These are phyloP conservation scores for Cutaneotrichosporon dermatis DNA, from an alignment of 1,284 basidiomycete species.

Conservation along the genomic window DNA sequence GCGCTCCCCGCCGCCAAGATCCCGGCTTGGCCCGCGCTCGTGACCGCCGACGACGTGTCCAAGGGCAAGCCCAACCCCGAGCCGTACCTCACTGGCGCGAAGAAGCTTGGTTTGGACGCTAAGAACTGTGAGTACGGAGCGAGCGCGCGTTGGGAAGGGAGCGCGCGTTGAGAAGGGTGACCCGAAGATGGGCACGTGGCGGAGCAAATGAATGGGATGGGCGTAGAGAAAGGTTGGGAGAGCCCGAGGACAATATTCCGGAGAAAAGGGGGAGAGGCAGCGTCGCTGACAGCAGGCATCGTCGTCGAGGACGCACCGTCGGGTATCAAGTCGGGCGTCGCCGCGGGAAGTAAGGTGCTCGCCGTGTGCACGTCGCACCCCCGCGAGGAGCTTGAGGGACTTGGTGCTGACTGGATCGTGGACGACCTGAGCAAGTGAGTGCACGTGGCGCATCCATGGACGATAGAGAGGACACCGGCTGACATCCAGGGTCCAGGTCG, in stretches of 20 bases:
- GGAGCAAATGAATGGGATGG: too few species aligned
- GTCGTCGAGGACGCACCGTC: constrained; percentile 81
- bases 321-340: constrained; percentile 66
- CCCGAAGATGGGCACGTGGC: too few species aligned
- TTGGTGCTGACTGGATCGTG: constrained; percentile 49
- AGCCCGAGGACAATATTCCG: too few species aligned
- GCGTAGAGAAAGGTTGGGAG: too few species aligned
- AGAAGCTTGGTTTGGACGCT: constrained; percentile 32
- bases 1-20: constrained; percentile 61
- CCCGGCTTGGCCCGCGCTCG: constrained; percentile 54
- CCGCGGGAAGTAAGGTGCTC: constrained; percentile 67
- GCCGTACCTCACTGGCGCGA: constrained; percentile 58
- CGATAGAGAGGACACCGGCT: neutral
- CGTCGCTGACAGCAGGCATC: constrained; percentile 51
- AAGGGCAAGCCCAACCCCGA: constrained; percentile 76
- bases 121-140: constrained; percentile 14
- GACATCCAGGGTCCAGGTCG: constrained; percentile 18
- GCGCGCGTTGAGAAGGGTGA: too few species aligned
- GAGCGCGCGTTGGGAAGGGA: too few species aligned
- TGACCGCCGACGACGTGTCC: constrained; percentile 69
- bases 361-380: constrained; percentile 76
- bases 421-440: constrained; percentile 40
- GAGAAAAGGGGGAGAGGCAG: too few species aligned
- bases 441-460: too few species aligned
- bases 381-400: constrained; percentile 56